These are phyloP conservation scores for Scedosporium boydii DNA, from an alignment of 2,329 filamentous ascomycete genomes.

Conservation along the genomic window DNA sequence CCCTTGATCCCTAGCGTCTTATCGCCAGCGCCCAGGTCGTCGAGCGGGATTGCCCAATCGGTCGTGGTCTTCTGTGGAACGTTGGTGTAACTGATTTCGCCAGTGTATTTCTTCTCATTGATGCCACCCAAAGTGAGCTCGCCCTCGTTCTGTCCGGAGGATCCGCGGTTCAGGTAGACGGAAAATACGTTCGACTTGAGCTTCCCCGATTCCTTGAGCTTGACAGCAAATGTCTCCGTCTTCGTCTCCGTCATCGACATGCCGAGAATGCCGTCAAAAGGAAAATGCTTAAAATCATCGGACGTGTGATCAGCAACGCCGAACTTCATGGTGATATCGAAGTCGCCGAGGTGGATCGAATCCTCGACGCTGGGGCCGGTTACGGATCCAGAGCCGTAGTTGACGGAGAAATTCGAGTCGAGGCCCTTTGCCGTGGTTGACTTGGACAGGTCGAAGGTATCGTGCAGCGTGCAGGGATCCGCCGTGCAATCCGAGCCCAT, in stretches of 20 bases:
- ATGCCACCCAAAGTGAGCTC: constrained; percentile 68
- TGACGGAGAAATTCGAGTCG: constrained; percentile 49
- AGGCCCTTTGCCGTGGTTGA: constrained; percentile 54
- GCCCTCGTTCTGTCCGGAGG: constrained; percentile 59
- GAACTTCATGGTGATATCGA: constrained; percentile 57
- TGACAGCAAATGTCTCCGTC: constrained; percentile 58
- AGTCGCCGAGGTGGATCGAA: constrained; percentile 54
- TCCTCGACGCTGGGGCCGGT: constrained; percentile 58
- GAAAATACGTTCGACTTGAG: constrained; percentile 59
- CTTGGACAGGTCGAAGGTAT: constrained; percentile 55
- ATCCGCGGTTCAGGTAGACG: constrained; percentile 58
- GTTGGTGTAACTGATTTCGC: constrained; percentile 57
- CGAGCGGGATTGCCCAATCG: constrained; percentile 66
- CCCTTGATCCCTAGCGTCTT: constrained; percentile 45
- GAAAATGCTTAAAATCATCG: constrained; percentile 64
- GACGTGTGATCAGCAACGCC: constrained; percentile 66
- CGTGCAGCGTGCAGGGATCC: constrained; percentile 58
- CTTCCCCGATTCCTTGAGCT: constrained; percentile 44
- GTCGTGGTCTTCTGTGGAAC: constrained; percentile 38
- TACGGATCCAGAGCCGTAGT: constrained; percentile 71
- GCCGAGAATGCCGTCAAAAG: constrained; percentile 82
- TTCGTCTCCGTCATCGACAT: constrained; percentile 54
- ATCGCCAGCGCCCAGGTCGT: constrained; percentile 54
- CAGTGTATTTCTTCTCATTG: constrained; percentile 57
- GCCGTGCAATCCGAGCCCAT: constrained; percentile 63